These are phyloP conservation scores for Penicillium turbatum DNA, from an alignment of 495 filamentous ascomycete species.

Conservation along the genomic window DNA sequence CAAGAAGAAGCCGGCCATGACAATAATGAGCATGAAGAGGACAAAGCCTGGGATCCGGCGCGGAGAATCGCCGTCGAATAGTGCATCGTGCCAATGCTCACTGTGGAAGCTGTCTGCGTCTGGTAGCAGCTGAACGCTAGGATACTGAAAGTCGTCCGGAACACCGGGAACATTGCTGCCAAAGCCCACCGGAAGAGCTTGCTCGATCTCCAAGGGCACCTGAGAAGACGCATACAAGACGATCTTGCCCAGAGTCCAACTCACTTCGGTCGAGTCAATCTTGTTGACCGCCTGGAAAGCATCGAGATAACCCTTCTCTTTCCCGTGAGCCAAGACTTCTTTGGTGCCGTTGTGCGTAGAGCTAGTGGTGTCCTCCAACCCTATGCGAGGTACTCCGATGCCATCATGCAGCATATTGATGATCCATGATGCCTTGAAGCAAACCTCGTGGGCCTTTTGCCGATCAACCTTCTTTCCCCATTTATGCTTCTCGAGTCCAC, in stretches of 20 bases:
- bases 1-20: slow-evolving; percentile 61
- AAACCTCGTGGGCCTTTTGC: slow-evolving; percentile 74
- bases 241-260: slow-evolving; percentile 97
- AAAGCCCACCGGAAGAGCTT: slow-evolving; percentile 78
- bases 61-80: slow-evolving; percentile 56
- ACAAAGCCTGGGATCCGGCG: slow-evolving; percentile 69
- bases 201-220: slow-evolving; percentile 57
- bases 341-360: slow-evolving; percentile 68
- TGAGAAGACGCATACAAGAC: slow-evolving; percentile 94
- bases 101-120: slow-evolving; percentile 48
- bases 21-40: slow-evolving; percentile 68
- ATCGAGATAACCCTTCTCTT: slow-evolving; percentile 76
- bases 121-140: slow-evolving; percentile 55
- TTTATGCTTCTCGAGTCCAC: slow-evolving; percentile 55
- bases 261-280: slow-evolving; percentile 89
- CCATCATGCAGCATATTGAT: slow-evolving; percentile 95
- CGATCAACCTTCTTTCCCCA: slow-evolving; percentile 76
- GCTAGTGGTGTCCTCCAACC: slow-evolving; percentile 58
- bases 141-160: slow-evolving; percentile 78
- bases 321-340: slow-evolving; percentile 61
- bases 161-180: slow-evolving; percentile 70
- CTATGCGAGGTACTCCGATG: slow-evolving; percentile 89
- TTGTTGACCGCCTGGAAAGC: slow-evolving; percentile 93
- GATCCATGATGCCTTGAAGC: slow-evolving; percentile 97
- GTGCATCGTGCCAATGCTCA: slow-evolving; percentile 69